Conservation (phyloP, 2,329 filamentous ascomycete genomes). For the Orbilia ellipsospora region DNA sequence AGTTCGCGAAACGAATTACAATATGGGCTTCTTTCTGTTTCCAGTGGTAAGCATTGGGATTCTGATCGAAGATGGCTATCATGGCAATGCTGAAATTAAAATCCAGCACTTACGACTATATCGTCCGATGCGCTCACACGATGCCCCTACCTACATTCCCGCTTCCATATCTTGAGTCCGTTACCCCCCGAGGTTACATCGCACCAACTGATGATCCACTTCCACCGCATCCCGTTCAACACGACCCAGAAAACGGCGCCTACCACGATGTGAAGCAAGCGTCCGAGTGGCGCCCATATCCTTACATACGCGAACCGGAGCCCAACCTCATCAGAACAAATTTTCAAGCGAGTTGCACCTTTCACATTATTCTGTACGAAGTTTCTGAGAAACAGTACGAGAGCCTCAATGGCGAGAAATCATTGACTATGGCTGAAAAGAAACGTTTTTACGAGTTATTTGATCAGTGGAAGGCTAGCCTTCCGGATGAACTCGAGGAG, state of each 20-base stretch:
- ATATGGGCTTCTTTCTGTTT: constrained; percentile 44
- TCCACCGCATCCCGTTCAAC: constrained; percentile 22
- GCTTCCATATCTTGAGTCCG: constrained; percentile 33
- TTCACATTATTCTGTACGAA: constrained; percentile 44
- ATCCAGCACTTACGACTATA: constrained; percentile 37
- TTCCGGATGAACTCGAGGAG: constrained; percentile 28
- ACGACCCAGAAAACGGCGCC: constrained; percentile 27
- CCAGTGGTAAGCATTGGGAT: constrained; percentile 17
- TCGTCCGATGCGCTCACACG: constrained; percentile 29
- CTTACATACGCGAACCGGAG: constrained; percentile 33
- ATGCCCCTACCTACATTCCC: constrained; percentile 33
- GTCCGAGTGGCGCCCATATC: constrained; percentile 31
- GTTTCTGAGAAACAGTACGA: constrained; percentile 19
- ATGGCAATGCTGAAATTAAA: not conserved
- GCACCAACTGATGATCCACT: not conserved
- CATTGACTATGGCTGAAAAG: constrained; percentile 23
- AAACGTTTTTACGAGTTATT: constrained; percentile 30
- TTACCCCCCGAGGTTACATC: constrained; percentile 10
- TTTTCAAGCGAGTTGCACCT: constrained; percentile 25
- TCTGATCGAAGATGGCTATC: not conserved
- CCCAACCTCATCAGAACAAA: constrained; percentile 24
- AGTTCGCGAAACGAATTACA: constrained; percentile 31
- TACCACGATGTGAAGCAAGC: constrained; percentile 9
- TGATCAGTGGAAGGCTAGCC: constrained; percentile 36
- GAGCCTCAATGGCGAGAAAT: constrained; percentile 27